Evolutionary conservation across 805 yeast genomes (phyloP), one percentile per base, ranked within the genome.

Genomic region (Saccharomycopsis javanensis): DNA sequence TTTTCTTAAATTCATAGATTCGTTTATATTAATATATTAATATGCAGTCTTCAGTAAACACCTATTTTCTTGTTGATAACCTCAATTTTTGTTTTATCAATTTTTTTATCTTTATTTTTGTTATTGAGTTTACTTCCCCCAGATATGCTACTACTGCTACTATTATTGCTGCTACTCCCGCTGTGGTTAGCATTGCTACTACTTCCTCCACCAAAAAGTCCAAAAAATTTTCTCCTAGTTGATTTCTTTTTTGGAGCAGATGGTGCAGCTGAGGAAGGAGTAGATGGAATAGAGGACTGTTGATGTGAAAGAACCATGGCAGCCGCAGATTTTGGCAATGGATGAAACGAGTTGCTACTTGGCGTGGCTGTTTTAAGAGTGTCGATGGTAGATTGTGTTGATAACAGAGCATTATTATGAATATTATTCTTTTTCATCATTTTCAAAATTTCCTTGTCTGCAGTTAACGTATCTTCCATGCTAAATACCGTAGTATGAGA

Each of bases 31-130:
- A 35, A 35, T 35, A 35, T n/a, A n/a, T n/a, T n/a, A 31, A 31
- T 31, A 31, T 31, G 35, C 13, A 31, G 11, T 11, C 10, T 31
- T 31, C 35, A 31, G 13, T 31, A 55, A 34, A 58, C 61, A 15
- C 61, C 61, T 28, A 58, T 58, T 31, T 59, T 50, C 50, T 58
- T 59, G 35, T 58, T 58, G 25, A 58, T 55, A 11, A 56, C 61
- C 31, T 58, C 55, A n/a, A 58, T 55, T 34, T 58, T 56, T 11
- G 31, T 63, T 50, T 54, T 53, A 25, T 57, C 60, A 38, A 55
- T 51, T 16, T 42, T 52, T 42, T 46, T 28, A 4, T 31, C 48
- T 37, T 58, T 58, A n/a, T 50, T 25, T 42, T 42, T 42, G 23
- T 42, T n/a, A n/a, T 5, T 11, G 6, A 5, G 15, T 23, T 42